A percentile compares a stretch with the other conserved stretches of the same genome.
Evolutionary conservation across 768 basidiomycete species (phyloP).

Genomic region (Leccinum variicolor): DNA sequence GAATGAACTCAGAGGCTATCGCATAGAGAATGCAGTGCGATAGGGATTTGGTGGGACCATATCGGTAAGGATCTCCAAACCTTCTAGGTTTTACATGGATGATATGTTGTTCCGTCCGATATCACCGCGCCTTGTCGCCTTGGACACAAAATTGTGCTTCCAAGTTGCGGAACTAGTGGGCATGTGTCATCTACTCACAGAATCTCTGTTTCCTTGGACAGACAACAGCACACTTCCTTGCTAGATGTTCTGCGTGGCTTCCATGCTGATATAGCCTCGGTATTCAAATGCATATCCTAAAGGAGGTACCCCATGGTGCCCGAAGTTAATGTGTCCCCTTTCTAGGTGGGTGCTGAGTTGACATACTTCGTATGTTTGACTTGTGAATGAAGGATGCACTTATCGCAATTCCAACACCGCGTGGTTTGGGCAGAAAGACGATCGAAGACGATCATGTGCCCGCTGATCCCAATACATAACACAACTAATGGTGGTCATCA

Average conservation of each 20-base stretch:
- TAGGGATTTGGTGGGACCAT: background rate
- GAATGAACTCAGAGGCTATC: background rate
- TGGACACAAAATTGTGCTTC: background rate
- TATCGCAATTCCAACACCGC: background rate
- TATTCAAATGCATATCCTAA: slow-evolving; percentile 11
- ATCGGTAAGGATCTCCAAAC: background rate
- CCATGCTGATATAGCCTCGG: background rate
- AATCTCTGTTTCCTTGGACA: background rate
- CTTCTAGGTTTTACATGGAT: background rate
- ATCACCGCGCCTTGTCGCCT: background rate
- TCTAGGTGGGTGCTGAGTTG: background rate
- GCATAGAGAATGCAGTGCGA: background rate
- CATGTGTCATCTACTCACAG: background rate
- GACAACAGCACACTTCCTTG: background rate
- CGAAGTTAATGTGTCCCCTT: background rate
- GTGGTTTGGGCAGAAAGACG: background rate
- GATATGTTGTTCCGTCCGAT: slow-evolving; percentile 3
- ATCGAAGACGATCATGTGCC: background rate
- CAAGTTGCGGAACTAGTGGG: background rate
- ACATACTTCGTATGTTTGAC: background rate
- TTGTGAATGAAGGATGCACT: background rate
- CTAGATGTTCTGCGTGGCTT: background rate
- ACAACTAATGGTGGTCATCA: background rate
- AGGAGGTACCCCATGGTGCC: background rate
- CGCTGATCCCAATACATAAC: no score